phyloP scores from a whole-genome alignment of 2,329 filamentous ascomycete species.

The Colletotrichum sidae region DNA sequence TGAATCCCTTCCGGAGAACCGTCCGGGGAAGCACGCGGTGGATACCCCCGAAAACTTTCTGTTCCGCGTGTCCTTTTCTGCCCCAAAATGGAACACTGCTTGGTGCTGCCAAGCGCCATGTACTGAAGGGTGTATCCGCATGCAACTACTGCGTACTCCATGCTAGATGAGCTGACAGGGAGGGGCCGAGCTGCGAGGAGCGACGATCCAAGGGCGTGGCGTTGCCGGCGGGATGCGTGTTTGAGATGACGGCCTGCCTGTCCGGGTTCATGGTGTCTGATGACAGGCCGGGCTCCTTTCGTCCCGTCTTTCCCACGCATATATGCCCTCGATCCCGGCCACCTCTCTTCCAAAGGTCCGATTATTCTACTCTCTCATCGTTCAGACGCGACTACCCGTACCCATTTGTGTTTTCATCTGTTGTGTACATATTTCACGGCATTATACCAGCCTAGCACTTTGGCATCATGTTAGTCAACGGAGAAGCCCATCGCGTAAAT shows the following conservation, averaged over 20 bases:
- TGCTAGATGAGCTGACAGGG: constrained; percentile 10
- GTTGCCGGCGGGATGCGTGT: constrained; percentile 15
- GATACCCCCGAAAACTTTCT: too few species aligned
- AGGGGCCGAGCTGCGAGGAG: constrained; percentile 24
- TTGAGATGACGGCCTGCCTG: constrained; percentile 26
- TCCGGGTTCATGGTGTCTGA: background rate
- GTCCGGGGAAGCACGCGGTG: too few species aligned
- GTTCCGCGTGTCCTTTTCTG: background rate
- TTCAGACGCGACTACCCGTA: too few species aligned
- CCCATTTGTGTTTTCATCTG: constrained; percentile 4
- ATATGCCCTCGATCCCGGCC: too few species aligned
- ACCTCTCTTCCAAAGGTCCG: too few species aligned
- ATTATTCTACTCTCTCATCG: too few species aligned
- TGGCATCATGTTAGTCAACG: constrained; percentile 21
- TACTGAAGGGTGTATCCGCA: too few species aligned
- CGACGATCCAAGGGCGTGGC: constrained; percentile 19
- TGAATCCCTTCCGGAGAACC: background rate
- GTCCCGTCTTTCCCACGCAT: background rate
- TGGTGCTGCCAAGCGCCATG: too few species aligned
- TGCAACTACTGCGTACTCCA: background rate
- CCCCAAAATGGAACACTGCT: too few species aligned
- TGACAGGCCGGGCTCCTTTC: background rate
- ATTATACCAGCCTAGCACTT: background rate
- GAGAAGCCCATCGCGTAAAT: constrained; percentile 16
- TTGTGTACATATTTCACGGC: background rate